These are phyloP conservation scores for Zymoseptoria crescenta DNA, from an alignment of 2,329 filamentous ascomycete genomes.

Conservation along the genomic window DNA sequence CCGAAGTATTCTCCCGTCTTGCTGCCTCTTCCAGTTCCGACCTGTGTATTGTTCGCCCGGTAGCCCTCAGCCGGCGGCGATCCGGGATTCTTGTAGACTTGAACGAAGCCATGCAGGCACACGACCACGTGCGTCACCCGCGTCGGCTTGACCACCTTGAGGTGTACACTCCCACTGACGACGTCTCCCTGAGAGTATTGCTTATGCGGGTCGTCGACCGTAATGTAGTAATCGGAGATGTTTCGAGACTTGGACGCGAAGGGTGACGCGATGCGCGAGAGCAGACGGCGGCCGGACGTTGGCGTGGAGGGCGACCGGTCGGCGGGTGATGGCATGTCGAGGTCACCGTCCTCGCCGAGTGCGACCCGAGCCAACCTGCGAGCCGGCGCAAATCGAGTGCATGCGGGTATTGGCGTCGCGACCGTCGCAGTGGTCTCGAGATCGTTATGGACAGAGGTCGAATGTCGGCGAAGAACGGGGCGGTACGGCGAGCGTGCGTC, in stretches of 20 bases:
- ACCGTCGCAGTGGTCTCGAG: not conserved
- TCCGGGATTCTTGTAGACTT: conserved; percentile 65
- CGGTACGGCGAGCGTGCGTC: not conserved
- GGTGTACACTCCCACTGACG: conserved; percentile 63
- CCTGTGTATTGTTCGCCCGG: conserved; percentile 40
- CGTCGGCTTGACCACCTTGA: conserved; percentile 65
- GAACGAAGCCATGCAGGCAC: conserved; percentile 68
- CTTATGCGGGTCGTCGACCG: conserved; percentile 67
- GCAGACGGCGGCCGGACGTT: conserved; percentile 29
- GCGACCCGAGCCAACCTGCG: not conserved
- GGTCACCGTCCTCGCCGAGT: not conserved
- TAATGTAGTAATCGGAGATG: conserved; percentile 70
- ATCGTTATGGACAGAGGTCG: not conserved
- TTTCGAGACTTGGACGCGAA: conserved; percentile 53
- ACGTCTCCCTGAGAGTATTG: conserved; percentile 68
- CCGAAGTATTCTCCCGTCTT: conserved; percentile 54
- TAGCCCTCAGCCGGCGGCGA: conserved; percentile 47
- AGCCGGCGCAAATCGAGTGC: not conserved
- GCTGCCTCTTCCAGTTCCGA: conserved; percentile 49
- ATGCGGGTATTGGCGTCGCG: not conserved
- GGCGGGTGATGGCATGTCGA: not conserved
- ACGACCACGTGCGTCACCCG: conserved; percentile 75
- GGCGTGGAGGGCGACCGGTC: conserved; percentile 7
- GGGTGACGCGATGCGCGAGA: conserved; percentile 49
- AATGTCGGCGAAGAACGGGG: not conserved